A percentile compares a stretch with the other conserved stretches of the same genome.
Conservation (phyloP, 148 eudicot species). For the Euryodendron excelsum region DNA sequence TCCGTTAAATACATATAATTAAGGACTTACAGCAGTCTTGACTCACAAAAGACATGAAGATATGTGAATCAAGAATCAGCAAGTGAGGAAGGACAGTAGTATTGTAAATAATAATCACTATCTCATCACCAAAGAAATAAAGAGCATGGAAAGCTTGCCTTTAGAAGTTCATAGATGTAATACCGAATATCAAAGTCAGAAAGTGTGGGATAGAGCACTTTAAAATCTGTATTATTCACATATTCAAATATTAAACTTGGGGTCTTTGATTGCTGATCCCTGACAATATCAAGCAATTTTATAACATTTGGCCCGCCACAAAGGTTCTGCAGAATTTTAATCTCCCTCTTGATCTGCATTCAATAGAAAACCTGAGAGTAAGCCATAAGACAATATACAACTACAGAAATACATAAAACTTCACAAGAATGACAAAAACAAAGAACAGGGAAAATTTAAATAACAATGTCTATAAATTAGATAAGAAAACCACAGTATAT, state of each 20-base stretch:
- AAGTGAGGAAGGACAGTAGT: neutral
- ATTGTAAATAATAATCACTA: neutral
- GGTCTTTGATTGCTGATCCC: conserved; percentile 89
- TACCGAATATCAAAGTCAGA: conserved; percentile 84
- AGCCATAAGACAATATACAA: neutral
- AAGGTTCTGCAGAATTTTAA: conserved; percentile 89
- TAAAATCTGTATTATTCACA: conserved; percentile 91
- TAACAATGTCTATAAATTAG: neutral
- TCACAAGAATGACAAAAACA: neutral
- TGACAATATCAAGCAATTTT: conserved; percentile 84
- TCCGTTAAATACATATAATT: neutral
- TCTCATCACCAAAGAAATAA: neutral
- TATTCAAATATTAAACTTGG: conserved; percentile 89
- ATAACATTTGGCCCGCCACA: conserved; percentile 94
- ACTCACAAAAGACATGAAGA: neutral
- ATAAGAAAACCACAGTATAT: neutral
- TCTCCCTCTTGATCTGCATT: conserved; percentile 93
- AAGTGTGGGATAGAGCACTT: conserved; percentile 84
- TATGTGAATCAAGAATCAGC: neutral
- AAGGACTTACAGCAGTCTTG: neutral
- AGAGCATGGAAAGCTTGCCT: conserved; percentile 44
- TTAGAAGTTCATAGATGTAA: conserved; percentile 83
- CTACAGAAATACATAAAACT: neutral
- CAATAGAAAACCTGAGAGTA: conserved; percentile 2
- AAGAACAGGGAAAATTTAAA: neutral